Percentiles rank a stretch among this genome's conserved stretches.
phyloP scores from a whole-genome alignment of 106 monocot genomes.

The Apostasia shenzhenica region DNA sequence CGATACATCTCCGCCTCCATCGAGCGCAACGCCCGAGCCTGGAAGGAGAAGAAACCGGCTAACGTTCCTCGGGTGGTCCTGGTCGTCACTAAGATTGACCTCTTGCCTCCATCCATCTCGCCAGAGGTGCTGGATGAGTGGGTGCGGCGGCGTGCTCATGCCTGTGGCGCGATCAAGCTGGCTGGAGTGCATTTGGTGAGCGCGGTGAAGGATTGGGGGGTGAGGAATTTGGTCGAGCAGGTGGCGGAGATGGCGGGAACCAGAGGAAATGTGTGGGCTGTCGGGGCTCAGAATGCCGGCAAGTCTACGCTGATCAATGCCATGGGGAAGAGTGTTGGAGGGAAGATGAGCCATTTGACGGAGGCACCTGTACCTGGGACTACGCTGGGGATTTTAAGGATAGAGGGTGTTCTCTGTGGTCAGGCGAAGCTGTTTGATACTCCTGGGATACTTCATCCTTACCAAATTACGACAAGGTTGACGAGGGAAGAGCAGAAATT shows the following conservation, averaged over 20 bases:
- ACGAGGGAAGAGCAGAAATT: slow-evolving; percentile 87
- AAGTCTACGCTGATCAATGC: slow-evolving; percentile 98
- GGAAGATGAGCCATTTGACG: slow-evolving; percentile 48
- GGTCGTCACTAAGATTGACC: slow-evolving; percentile 74
- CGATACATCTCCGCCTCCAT: slow-evolving; percentile 41
- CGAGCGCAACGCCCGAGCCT: slow-evolving; percentile 30
- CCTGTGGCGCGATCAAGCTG: slow-evolving; percentile 35
- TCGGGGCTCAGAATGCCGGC: slow-evolving; percentile 94
- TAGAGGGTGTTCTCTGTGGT: slow-evolving; percentile 68
- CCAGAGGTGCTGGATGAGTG: slow-evolving; percentile 56
- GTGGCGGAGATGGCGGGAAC: slow-evolving; percentile 50
- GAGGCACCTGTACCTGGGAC: slow-evolving; percentile 96
- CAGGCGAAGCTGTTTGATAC: slow-evolving; percentile 90
- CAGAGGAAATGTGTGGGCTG: slow-evolving; percentile 92
- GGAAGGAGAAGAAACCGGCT: slow-evolving; percentile 62
- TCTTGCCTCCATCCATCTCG: slow-evolving; percentile 49
- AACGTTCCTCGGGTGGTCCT: slow-evolving; percentile 79
- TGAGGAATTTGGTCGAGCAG: slow-evolving; percentile 69
- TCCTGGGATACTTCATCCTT: slow-evolving; percentile 78
- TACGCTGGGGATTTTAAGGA: slow-evolving; percentile 73
- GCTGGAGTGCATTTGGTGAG: slow-evolving; percentile 78
- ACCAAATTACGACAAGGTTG: slow-evolving; percentile 72
- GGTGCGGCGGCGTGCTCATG: slow-evolving; percentile 45
- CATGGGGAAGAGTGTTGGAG: slow-evolving; percentile 54
- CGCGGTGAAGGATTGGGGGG: slow-evolving; percentile 65